phyloP scores from a whole-genome alignment of 2,329 filamentous ascomycete genomes.

The Trichophyton schoenleinii region DNA sequence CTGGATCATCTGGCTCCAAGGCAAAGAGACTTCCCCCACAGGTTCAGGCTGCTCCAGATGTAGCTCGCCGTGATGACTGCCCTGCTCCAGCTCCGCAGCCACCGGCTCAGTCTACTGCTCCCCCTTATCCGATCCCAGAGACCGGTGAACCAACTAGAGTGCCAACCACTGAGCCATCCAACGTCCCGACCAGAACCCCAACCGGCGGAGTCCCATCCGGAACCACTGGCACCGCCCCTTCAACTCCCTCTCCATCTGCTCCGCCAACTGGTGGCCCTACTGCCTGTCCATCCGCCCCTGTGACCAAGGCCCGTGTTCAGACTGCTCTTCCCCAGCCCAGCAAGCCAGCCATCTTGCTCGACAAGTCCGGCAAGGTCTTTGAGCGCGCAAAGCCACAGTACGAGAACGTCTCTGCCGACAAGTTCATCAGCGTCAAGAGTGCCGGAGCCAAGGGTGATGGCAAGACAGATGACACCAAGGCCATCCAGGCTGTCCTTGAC shows the following conservation, averaged over 20 bases:
- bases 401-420: conserved; percentile 49
- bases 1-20: conserved; percentile 10
- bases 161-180: conserved; percentile 3
- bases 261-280: conserved; percentile 6
- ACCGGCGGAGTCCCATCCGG: conserved; percentile 4
- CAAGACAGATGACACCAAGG: conserved; percentile 69
- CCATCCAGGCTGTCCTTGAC: conserved; percentile 68
- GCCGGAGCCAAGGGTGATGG: conserved; percentile 82
- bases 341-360: conserved; percentile 57
- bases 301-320: conserved; percentile 43
- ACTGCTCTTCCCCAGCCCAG: conserved; percentile 41
- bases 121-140: background rate
- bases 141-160: conserved; percentile 2
- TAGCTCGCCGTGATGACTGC: background rate
- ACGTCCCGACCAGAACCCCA: background rate
- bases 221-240: conserved; percentile 7
- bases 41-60: background rate
- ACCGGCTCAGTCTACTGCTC: background rate
- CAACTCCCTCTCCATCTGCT: conserved; percentile 12
- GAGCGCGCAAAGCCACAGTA: conserved; percentile 87
- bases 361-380: conserved; percentile 56
- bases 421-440: conserved; percentile 72
- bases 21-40: conserved; percentile 5
- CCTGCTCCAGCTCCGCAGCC: background rate
- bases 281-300: conserved; percentile 20